phyloP scores from a whole-genome alignment of 1,284 basidiomycete species.

The Fomitopsis pinicola region DNA sequence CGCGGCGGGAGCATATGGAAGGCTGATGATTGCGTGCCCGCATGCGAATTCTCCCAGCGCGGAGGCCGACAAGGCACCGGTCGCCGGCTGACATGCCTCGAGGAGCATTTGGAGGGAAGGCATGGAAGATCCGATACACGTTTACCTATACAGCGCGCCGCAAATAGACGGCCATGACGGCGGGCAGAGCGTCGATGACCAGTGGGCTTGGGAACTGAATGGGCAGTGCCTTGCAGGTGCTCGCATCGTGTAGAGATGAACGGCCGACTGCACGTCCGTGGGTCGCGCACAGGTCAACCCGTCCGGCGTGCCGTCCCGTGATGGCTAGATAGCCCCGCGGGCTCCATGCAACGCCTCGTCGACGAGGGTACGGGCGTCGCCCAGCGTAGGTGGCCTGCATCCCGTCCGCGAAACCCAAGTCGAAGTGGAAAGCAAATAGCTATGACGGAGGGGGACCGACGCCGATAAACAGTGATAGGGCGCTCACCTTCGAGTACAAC shows the following conservation, averaged over 20 bases:
- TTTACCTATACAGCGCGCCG: not conserved
- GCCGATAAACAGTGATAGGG: not conserved
- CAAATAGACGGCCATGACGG: not conserved
- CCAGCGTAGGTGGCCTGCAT: not conserved
- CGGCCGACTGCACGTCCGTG: not conserved
- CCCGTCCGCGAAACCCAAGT: too few species aligned
- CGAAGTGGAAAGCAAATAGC: too few species aligned
- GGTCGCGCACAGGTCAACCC: not conserved
- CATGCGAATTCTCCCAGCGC: not conserved
- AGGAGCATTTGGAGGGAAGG: not conserved
- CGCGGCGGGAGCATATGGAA: not conserved
- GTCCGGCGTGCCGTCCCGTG: not conserved
- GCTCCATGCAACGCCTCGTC: not conserved
- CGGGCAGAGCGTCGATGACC: too few species aligned
- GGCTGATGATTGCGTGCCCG: not conserved
- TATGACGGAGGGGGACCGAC: too few species aligned
- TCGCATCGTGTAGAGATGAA: not conserved
- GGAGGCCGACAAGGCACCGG: not conserved
- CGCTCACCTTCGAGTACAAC: slow-evolving; percentile 69
- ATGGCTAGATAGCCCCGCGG: not conserved
- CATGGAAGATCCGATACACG: not conserved
- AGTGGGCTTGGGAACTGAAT: not conserved
- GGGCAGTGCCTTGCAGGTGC: not conserved
- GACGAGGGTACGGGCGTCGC: not conserved
- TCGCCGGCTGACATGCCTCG: not conserved